Base-by-base conservation (phyloP, 768 basidiomycete species). In the Amanita exitialis region DNA sequence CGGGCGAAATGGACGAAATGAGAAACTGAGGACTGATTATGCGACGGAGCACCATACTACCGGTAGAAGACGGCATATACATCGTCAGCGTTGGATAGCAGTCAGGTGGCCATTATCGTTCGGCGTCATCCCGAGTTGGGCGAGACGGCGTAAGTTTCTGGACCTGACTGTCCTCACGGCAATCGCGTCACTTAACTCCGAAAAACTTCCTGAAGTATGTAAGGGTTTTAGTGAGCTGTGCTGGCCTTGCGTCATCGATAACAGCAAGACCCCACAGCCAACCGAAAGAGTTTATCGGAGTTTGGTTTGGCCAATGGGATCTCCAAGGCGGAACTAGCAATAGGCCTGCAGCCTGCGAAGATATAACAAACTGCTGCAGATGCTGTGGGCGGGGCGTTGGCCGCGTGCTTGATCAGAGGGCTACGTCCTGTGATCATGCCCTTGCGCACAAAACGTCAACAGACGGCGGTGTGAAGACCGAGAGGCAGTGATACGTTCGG, bases 191-290 rank as follows among this genome's bases (percentile, higher is more conserved):
- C 18, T 38, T 48, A 48, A 37, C 25, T 48, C 47, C 47, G 47
- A 21, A 48, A 32, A 36, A 36, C 12, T 13, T 32, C 30, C 30
- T 32, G 30, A 32, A 9, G 3, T 27, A 30, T n/a, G n/a, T 37
- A 16, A 37, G 36, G 36, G 36, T 37, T 37, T 23, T 25, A 43
- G 42, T 15, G 30, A 44, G 16, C 36, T 38, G 18, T 51, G 32
- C 42, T n/a, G 16, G 51, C 10, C 41, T 38, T 27, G 39, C 39
- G 41, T 28, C 49, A 50, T 49, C 47, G 47, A 41, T 49, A 49
- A 49, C 37, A 37, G 5, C 16, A 12, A 9, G 5, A 13, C 25
- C 32, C 37, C 47, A 49, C 47, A 49, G 25, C 27, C 38, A 28
- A 49, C 36, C 9, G 18, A 39, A 49, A 49, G 13, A 38, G 47